These are phyloP conservation scores for Talaromyces wortmannii DNA, from an alignment of 495 filamentous ascomycete genomes.

Conservation along the genomic window DNA sequence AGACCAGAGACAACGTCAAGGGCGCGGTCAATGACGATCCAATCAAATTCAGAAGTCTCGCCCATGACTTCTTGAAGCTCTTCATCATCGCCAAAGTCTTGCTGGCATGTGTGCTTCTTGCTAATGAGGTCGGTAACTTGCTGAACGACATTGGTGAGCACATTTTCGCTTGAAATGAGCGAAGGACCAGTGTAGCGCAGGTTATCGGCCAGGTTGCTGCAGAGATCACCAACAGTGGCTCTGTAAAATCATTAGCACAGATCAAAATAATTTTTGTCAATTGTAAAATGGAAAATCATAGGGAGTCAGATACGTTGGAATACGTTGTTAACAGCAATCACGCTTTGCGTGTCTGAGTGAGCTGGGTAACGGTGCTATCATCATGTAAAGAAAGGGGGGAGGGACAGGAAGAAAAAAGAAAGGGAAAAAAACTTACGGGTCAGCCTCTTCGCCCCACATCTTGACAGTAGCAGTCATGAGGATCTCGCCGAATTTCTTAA, in stretches of 20 bases:
- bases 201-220: constrained; percentile 87
- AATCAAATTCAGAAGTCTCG: constrained; percentile 92
- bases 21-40: constrained; percentile 90
- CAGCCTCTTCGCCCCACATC: constrained; percentile 82
- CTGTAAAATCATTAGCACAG: constrained; percentile 45
- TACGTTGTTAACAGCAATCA: constrained; percentile 86
- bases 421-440: constrained; percentile 62
- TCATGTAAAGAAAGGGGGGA: constrained; percentile 50
- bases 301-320: constrained; percentile 29
- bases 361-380: constrained; percentile 94
- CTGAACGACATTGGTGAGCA: constrained; percentile 58
- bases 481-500: constrained; percentile 81
- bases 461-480: constrained; percentile 77
- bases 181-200: constrained; percentile 88
- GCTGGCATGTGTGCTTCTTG: constrained; percentile 86
- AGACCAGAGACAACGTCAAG: constrained; percentile 83
- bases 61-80: constrained; percentile 61
- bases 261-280: constrained; percentile 18
- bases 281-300: not conserved
- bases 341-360: constrained; percentile 88
- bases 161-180: constrained; percentile 61
- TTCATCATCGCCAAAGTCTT: constrained; percentile 75
- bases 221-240: constrained; percentile 88
- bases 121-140: constrained; percentile 68
- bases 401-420: constrained; percentile 6